Evolutionary conservation across 169 alveolate species (phyloP).

Genomic region (Plasmodium sp.): DNA sequence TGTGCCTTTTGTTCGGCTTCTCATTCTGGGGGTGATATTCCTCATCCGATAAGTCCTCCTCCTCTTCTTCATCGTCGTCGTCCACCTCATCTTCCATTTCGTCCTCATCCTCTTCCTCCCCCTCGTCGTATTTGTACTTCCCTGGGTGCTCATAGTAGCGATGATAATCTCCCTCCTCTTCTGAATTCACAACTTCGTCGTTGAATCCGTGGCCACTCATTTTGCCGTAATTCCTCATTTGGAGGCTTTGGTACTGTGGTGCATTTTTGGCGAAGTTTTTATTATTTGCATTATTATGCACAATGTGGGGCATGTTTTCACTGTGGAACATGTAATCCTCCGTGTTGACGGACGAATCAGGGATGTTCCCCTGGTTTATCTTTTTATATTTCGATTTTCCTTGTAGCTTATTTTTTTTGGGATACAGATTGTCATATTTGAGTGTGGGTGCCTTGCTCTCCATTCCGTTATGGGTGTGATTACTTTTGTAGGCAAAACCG

Average conservation of each 20-base stretch:
- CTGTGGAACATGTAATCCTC: not conserved
- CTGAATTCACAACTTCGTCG: not conserved
- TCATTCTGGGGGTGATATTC: constrained; percentile 6
- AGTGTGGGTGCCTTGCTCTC: not conserved
- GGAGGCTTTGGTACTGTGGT: not conserved
- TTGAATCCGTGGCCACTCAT: not conserved
- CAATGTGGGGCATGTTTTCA: not conserved
- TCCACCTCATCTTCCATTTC: constrained; percentile 17
- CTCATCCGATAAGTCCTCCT: constrained; percentile 1
- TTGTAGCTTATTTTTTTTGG: not conserved
- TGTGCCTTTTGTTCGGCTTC: not conserved
- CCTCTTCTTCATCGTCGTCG: not conserved
- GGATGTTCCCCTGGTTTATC: not conserved
- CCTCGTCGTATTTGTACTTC: constrained; percentile 9
- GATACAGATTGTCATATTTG: not conserved
- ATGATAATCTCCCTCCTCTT: not conserved
- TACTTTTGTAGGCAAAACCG: not conserved
- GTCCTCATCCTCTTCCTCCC: constrained; percentile 18
- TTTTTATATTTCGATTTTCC: not conserved
- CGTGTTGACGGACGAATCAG: not conserved
- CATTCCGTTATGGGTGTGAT: not conserved
- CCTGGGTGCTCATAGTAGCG: constrained; percentile 25
- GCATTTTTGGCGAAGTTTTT: not conserved
- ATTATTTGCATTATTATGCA: not conserved
- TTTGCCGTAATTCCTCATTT: not conserved